phyloP scores from a whole-genome alignment of 2,329 filamentous ascomycete genomes.

The Cladosporium sp. region DNA sequence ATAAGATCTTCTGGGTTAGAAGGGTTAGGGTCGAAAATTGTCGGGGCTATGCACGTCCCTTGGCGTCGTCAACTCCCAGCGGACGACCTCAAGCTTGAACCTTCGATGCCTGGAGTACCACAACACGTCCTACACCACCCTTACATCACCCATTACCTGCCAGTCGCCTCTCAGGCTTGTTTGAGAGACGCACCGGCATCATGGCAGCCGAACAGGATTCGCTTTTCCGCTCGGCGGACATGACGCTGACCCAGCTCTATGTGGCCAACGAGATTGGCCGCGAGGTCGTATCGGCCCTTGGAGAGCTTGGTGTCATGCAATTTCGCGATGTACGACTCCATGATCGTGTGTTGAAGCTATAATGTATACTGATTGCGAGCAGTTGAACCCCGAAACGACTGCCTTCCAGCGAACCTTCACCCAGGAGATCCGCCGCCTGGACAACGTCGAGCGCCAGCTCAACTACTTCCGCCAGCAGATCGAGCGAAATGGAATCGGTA shows the following conservation, averaged over 20 bases:
- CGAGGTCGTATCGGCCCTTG: conserved; percentile 93
- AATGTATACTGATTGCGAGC: conserved; percentile 17
- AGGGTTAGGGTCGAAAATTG: no score
- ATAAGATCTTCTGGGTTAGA: no score
- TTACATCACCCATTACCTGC: neutral
- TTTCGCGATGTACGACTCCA: conserved; percentile 78
- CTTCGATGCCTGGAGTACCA: conserved; percentile 4
- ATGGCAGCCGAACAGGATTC: conserved; percentile 72
- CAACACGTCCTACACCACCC: conserved; percentile 1
- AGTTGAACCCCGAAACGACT: conserved; percentile 90
- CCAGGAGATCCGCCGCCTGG: conserved; percentile 91
- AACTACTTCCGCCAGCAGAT: conserved; percentile 95
- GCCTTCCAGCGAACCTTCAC: conserved; percentile 98
- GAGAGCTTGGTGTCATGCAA: conserved; percentile 93
- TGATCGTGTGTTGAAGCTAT: neutral
- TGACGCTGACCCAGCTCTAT: conserved; percentile 99
- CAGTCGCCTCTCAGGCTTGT: conserved; percentile 5
- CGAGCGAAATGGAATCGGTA: conserved; percentile 82
- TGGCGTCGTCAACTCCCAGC: neutral
- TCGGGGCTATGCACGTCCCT: neutral
- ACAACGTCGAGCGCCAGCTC: conserved; percentile 97
- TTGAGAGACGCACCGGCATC: conserved; percentile 7
- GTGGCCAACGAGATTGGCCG: conserved; percentile 98
- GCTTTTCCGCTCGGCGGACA: conserved; percentile 99
- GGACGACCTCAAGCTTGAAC: neutral